These are phyloP conservation scores for Solanum bulbocastanum DNA, from an alignment of 257 asterid species.

Conservation along the genomic window DNA sequence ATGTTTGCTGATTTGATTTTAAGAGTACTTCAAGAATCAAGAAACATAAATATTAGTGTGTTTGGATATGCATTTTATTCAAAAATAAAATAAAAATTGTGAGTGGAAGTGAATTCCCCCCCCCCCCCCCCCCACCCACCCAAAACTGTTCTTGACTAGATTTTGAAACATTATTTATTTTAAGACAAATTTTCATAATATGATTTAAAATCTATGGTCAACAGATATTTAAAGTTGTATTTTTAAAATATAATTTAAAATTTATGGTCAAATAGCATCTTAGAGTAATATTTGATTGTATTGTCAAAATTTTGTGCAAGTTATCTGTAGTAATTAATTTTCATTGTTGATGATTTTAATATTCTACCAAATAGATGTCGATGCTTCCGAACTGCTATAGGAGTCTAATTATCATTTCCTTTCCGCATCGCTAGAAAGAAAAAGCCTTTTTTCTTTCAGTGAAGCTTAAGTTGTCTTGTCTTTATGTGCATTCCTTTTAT, in stretches of 20 bases:
- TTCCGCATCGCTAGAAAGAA: too few species aligned
- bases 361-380: too few species aligned
- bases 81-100: not conserved
- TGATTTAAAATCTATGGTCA: not conserved
- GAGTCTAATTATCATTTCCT: too few species aligned
- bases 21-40: not conserved
- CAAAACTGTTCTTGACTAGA: not conserved
- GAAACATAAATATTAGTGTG: not conserved
- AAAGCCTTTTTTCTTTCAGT: too few species aligned
- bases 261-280: not conserved
- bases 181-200: not conserved
- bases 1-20: not conserved
- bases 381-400: too few species aligned
- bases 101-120: not conserved
- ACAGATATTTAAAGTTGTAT: not conserved
- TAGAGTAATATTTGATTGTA: not conserved
- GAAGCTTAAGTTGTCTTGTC: too few species aligned
- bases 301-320: not conserved
- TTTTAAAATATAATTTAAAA: not conserved
- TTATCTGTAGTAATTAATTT: not conserved
- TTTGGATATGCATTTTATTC: not conserved
- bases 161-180: not conserved
- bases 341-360: not conserved
- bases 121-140: fast-evolving
- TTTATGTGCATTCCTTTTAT: too few species aligned